Base-by-base conservation (phyloP, 1,284 basidiomycete genomes). In the Ceratobasidium theobromae region DNA sequence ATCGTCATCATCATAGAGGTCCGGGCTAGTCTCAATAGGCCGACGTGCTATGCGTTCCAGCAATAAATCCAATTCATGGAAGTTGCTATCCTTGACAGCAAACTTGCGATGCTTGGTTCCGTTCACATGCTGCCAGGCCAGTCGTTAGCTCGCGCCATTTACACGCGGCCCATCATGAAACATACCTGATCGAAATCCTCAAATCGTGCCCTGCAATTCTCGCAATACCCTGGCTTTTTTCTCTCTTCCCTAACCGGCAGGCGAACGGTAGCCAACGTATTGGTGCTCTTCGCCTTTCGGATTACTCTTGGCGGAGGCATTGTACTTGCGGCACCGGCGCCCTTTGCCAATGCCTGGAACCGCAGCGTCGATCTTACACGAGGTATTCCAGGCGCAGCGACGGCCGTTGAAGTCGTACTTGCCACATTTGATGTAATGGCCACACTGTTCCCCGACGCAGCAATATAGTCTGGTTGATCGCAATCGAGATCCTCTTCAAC, bases 161-260 rank as follows among this genome's bases (percentile, higher is more conserved):
- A 40, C 49, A 49, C 21, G 35, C 11, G 16, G 60, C 64, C 65
- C 46, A 53, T 43, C 32, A 28, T 14, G n/a, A 25, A 18, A 79
- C 87, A 74, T 72, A 96, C 95, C 70, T 81, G 77, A 69, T 86
- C 86, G 72, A 99, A 96, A 76, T 98, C 89, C 0, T 89, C 87
- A 74, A 95, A 99, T 75, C 94, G 93, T 65, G 84, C 74, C 23
- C 96, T 84, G 77, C 97, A 99, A 76, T 95, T 97, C 75, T 99
- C 97, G 77, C 97, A 99, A 77, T 98, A 99, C 9, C 97, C 97
- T 5, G 95, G 93, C 76, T 93, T 98, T 73, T 84, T 89, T 58
- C 84, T 89, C 78, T 93, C 92, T 69, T 92, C 88, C 40, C 91
- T 84, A 73, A 84, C 87, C 5, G 88, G 84, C 58, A 91, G 77